Evolutionary conservation across 108 stramenopile species (phyloP).

Genomic region (Skeletonema tropicum): DNA sequence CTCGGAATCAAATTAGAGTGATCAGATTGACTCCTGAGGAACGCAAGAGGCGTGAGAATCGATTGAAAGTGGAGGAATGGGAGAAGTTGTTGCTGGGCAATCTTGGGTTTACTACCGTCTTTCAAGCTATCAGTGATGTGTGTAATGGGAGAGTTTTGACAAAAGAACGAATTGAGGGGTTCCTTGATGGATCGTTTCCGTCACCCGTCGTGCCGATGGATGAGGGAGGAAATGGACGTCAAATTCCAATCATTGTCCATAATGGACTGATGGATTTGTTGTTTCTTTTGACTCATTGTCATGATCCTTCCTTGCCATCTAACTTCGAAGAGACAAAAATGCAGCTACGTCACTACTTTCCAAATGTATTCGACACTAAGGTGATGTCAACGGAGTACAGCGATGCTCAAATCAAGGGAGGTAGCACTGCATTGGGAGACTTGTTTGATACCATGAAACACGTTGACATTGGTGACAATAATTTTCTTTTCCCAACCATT

Average conservation of each 20-base stretch:
- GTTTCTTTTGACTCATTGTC: conserved; percentile 84
- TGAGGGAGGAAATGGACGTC: conserved; percentile 16
- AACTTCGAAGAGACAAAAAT: conserved; percentile 64
- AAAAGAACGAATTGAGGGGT: conserved; percentile 12
- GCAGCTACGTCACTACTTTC: conserved; percentile 68
- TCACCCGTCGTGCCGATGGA: conserved; percentile 7
- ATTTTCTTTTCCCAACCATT: conserved; percentile 10
- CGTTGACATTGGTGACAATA: conserved; percentile 17
- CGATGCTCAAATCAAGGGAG: conserved; percentile 51
- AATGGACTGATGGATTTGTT: conserved; percentile 86
- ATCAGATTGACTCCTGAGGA: conserved; percentile 66
- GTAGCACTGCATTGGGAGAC: conserved; percentile 53
- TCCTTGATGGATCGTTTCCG: conserved; percentile 23
- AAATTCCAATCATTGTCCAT: conserved; percentile 81
- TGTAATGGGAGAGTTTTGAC: conserved; percentile 55
- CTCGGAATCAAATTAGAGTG: conserved; percentile 67
- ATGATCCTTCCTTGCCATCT: conserved; percentile 57
- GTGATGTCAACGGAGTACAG: conserved; percentile 64
- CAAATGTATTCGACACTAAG: conserved; percentile 81
- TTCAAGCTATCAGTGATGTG: conserved; percentile 71
- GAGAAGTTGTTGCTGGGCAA: conserved; percentile 55
- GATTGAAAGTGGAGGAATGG: conserved; percentile 63
- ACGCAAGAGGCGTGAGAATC: conserved; percentile 47
- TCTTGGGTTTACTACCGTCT: conserved; percentile 78
- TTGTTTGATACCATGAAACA: conserved; percentile 37